phyloP scores from a whole-genome alignment of 2,329 filamentous ascomycete genomes.

The Annulohypoxylon truncatum region DNA sequence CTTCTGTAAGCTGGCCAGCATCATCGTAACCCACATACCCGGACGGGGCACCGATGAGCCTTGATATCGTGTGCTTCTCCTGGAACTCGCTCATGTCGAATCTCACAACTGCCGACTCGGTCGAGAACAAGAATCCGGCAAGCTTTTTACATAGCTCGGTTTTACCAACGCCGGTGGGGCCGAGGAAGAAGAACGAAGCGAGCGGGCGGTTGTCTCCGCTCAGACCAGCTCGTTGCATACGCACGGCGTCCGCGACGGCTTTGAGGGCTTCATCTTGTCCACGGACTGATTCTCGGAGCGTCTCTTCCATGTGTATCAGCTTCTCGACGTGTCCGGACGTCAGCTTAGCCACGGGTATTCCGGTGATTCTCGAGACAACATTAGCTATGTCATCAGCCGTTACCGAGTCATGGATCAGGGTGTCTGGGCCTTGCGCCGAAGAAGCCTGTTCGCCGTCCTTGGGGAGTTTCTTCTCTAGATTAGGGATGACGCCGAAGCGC shows the following conservation, averaged over 20 bases:
- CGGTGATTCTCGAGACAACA: constrained; percentile 90
- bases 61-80: constrained; percentile 94
- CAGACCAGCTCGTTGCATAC: constrained; percentile 91
- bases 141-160: constrained; percentile 98
- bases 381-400: constrained; percentile 92
- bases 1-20: constrained; percentile 94
- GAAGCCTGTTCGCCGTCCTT: constrained; percentile 69
- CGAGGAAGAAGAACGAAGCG: constrained; percentile 97
- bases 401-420: constrained; percentile 92
- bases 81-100: constrained; percentile 99
- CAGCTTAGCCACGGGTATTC: constrained; percentile 91
- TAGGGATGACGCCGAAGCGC: constrained; percentile 87
- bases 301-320: constrained; percentile 94
- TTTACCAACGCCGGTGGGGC: constrained; percentile 96
- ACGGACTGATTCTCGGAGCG: constrained; percentile 82
- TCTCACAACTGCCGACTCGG: constrained; percentile 87
- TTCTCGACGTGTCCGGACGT: constrained; percentile 96
- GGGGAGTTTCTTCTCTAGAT: constrained; percentile 81
- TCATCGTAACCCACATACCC: constrained; percentile 98
- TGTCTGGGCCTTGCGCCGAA: constrained; percentile 56
- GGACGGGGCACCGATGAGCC: constrained; percentile 91
- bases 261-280: constrained; percentile 95
- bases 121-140: constrained; percentile 91
- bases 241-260: constrained; percentile 91
- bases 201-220: constrained; percentile 91